A percentile compares a stretch with the other conserved stretches of the same genome.
Conservation (phyloP, 2,329 filamentous ascomycete genomes). For the Aureobasidium lini region DNA sequence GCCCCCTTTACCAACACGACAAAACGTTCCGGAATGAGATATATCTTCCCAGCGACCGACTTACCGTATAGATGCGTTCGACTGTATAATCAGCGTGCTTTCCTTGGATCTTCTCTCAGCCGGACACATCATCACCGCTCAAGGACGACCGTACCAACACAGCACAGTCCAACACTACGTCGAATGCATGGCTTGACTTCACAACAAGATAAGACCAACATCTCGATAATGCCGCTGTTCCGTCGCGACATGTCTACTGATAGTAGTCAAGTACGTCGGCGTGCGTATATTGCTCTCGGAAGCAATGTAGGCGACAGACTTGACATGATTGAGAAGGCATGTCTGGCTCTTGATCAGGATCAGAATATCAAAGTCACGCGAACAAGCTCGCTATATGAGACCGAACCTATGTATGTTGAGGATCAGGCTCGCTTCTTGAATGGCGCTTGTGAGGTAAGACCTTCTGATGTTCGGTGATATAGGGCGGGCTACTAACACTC, state of each 20-base stretch:
- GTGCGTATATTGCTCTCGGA: slow-evolving; percentile 77
- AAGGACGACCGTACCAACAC: neutral
- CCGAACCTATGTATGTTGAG: slow-evolving; percentile 90
- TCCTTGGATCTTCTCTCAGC: too few species aligned
- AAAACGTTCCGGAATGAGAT: neutral
- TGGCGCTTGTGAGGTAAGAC: slow-evolving; percentile 76
- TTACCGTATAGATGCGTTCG: neutral
- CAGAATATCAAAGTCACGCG: slow-evolving; percentile 64
- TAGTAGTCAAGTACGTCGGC: neutral
- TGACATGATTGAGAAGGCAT: slow-evolving; percentile 76
- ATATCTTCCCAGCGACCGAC: neutral
- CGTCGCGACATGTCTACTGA: neutral
- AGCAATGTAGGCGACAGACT: slow-evolving; percentile 88
- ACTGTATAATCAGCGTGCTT: neutral
- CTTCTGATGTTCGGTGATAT: neutral
- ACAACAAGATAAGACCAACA: neutral
- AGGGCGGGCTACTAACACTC: slow-evolving; percentile 16
- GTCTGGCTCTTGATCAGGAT: slow-evolving; percentile 61
- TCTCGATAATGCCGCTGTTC: neutral
- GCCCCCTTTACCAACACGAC: neutral
- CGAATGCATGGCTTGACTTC: neutral
- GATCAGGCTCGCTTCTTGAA: slow-evolving; percentile 88
- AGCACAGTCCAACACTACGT: neutral
- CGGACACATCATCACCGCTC: neutral
- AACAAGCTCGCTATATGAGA: slow-evolving; percentile 90